phyloP scores from a whole-genome alignment of 257 asterid species.

The Solanum lignicaule region DNA sequence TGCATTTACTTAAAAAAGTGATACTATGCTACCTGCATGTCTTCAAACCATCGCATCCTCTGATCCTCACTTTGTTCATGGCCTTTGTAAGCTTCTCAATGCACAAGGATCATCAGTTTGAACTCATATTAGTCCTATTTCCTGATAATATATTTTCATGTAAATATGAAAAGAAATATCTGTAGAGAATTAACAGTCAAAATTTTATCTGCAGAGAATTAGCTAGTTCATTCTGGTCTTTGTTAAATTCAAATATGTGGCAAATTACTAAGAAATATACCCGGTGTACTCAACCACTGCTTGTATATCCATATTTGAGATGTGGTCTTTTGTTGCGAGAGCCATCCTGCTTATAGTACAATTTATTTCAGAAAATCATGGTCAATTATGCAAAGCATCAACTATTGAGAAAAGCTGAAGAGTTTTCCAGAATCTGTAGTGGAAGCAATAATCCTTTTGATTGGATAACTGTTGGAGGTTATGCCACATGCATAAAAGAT shows the following conservation, averaged over 20 bases:
- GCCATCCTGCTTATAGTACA: not conserved
- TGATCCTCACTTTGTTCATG: not conserved
- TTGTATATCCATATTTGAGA: not conserved
- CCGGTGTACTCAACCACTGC: not conserved
- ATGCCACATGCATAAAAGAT: not conserved
- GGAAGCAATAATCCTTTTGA: not conserved
- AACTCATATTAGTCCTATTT: not conserved
- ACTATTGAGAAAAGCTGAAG: constrained; percentile 1
- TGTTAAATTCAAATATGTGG: not conserved
- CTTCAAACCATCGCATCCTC: not conserved
- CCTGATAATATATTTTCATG: not conserved
- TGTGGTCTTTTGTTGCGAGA: not conserved
- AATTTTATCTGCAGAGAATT: not conserved
- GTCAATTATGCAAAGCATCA: not conserved
- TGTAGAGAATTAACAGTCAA: not conserved
- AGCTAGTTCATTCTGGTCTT: not conserved
- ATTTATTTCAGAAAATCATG: not conserved
- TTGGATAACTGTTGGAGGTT: not conserved
- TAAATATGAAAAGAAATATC: not conserved
- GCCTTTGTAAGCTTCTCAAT: not conserved
- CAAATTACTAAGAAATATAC: not conserved
- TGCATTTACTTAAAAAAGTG: not conserved
- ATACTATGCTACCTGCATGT: not conserved
- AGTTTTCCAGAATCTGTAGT: not conserved
- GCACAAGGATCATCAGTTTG: not conserved